phyloP scores from a whole-genome alignment of 805 yeast species.

The Crinitomyces ghanaensis region DNA sequence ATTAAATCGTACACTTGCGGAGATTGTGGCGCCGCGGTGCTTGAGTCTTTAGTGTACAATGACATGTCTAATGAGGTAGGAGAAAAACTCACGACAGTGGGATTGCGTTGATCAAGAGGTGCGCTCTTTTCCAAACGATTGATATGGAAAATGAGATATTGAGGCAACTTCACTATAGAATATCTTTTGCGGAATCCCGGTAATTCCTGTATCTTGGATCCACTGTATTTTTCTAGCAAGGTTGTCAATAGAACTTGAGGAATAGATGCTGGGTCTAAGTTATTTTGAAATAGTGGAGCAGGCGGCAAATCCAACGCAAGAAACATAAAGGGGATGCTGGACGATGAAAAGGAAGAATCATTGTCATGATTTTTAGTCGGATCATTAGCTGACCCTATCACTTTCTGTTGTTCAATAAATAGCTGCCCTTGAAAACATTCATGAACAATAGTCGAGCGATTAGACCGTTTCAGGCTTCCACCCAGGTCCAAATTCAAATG shows the following conservation, averaged over 20 bases:
- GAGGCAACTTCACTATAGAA: constrained; percentile 37
- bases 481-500: constrained; percentile 27
- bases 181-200: constrained; percentile 30
- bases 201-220: constrained; percentile 23
- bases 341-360: constrained; percentile 13
- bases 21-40: constrained; percentile 9
- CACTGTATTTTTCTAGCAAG: constrained; percentile 32
- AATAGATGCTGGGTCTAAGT: constrained; percentile 31
- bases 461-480: constrained; percentile 19
- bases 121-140: constrained; percentile 38
- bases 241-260: constrained; percentile 40
- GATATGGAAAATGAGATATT: constrained; percentile 42
- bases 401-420: constrained; percentile 22
- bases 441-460: constrained; percentile 25
- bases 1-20: constrained; percentile 33
- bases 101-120: constrained; percentile 35
- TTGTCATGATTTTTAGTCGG: constrained; percentile 17
- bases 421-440: constrained; percentile 45
- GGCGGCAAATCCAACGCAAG: constrained; percentile 52
- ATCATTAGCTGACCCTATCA: constrained; percentile 19
- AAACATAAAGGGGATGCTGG: constrained; percentile 34
- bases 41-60: constrained; percentile 20
- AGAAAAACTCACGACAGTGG: constrained; percentile 54
- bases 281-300: constrained; percentile 41
- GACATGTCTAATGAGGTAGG: constrained; percentile 29